Evolutionary conservation across 2,329 filamentous ascomycete species (phyloP).

Genomic region (Geoglossum cookeanum): DNA sequence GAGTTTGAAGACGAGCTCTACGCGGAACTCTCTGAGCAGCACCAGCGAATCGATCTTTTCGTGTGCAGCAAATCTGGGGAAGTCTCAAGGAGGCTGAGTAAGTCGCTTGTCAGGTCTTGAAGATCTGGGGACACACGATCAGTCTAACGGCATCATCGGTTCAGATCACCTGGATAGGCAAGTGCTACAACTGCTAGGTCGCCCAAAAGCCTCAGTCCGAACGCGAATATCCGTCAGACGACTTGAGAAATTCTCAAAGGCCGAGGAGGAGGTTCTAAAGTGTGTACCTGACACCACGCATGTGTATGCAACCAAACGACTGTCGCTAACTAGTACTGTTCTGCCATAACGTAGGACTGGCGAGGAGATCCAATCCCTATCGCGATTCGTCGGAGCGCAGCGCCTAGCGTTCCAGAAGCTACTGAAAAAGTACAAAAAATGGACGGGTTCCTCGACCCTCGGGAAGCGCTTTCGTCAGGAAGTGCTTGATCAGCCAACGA

Average conservation of each 20-base stretch:
- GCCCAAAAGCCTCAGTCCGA: constrained; percentile 8
- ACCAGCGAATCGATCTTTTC: constrained; percentile 61
- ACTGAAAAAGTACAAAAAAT: constrained; percentile 75
- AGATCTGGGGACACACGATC: constrained; percentile 21
- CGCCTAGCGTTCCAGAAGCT: constrained; percentile 64
- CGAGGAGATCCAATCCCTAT: constrained; percentile 50
- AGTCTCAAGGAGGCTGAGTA: constrained; percentile 50
- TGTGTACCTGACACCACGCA: constrained; percentile 10
- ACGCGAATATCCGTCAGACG: constrained; percentile 22
- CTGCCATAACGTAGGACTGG: constrained; percentile 31
- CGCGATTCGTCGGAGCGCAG: constrained; percentile 56
- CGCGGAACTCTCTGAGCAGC: constrained; percentile 49
- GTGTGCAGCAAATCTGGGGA: constrained; percentile 65
- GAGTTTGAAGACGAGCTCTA: constrained; percentile 57
- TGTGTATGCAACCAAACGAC: background rate
- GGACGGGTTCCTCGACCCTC: constrained; percentile 54
- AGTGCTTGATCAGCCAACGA: constrained; percentile 45
- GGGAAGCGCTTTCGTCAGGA: constrained; percentile 46
- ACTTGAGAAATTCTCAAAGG: constrained; percentile 30
- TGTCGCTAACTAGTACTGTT: background rate
- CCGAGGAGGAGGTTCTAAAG: constrained; percentile 30
- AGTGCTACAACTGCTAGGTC: constrained; percentile 16
- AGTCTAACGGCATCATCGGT: background rate
- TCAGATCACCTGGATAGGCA: constrained; percentile 21
- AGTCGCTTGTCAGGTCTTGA: constrained; percentile 14